Evolutionary conservation across 2,329 filamentous ascomycete genomes (phyloP), one percentile per base, ranked within the genome.

Genomic region (Macrophomina pseudophaseolina): DNA sequence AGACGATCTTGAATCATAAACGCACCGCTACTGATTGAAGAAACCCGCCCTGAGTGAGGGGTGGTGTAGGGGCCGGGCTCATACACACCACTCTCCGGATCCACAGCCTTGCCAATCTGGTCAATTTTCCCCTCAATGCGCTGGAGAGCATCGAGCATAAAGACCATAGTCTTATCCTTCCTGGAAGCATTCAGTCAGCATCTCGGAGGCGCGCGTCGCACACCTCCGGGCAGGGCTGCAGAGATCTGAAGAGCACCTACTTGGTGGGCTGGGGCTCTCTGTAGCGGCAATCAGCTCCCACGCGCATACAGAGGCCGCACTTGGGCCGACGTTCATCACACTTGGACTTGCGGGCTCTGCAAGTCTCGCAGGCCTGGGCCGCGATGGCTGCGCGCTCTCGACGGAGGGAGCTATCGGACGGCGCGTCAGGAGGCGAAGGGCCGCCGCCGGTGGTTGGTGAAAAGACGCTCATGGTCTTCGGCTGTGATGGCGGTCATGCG

Each of bases 311-410:
- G 49, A 69, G 66, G n/a, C 66, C 66, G 40, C 68, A 69, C 32
- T 64, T 69, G 9, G 68, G 68, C 38, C 68, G n/a, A n/a, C 56
- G 48, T 59, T 69, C 68, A 46, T 69, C 68, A 59, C 68, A 69
- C 38, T 68, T 69, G 33, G 68, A 67, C 66, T 69, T 69, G 23
- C 68, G 51, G 8, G 51, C 35, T 30, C 68, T 46, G 46, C 68
- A 69, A 2, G 66, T 69, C 44, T 69, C 66, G 46, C 68, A 69
- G 28, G 68, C 68, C 58, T 69, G 68, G 16, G 68, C 66, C 23
- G 68, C 68, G 48, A 69, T 69, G 49, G 66, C 62, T 12, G 67
- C 67, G 30, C 67, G 58, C 53, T 68, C 65, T 30, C 67, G 65
- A 16, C 67, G 67, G 16, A 53, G 35, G 12, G 56, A 32, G 46